phyloP scores from a whole-genome alignment of 2,329 filamentous ascomycete genomes.

The Cladophialophora bantiana region DNA sequence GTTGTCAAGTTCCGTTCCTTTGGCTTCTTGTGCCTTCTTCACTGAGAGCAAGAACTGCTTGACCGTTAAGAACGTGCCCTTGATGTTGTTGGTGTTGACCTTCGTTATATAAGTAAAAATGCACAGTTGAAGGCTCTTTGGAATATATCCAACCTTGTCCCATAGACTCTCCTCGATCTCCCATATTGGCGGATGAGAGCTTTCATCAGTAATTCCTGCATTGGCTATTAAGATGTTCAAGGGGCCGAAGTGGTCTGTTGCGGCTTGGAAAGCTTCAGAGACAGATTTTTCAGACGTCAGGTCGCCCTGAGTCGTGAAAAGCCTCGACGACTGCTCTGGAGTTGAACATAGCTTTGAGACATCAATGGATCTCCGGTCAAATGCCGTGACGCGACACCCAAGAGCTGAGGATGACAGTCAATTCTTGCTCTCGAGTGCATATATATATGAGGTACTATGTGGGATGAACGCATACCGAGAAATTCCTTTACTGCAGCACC shows the following conservation, averaged over 20 bases:
- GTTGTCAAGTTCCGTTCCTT: conserved; percentile 54
- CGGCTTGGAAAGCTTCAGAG: conserved; percentile 47
- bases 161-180: conserved; percentile 59
- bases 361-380: conserved; percentile 54
- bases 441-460: background rate
- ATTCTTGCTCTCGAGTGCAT: background rate
- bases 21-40: conserved; percentile 48
- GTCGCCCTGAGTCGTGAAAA: conserved; percentile 56
- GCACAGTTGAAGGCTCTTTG: background rate
- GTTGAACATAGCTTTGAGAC: conserved; percentile 40
- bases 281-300: conserved; percentile 57
- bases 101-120: background rate
- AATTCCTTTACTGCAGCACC: conserved; percentile 60
- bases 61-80: conserved; percentile 62
- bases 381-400: conserved; percentile 63
- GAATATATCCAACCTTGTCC: conserved; percentile 51
- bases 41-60: conserved; percentile 61
- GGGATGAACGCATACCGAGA: conserved; percentile 50
- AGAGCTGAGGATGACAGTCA: conserved; percentile 49
- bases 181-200: conserved; percentile 59
- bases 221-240: conserved; percentile 62
- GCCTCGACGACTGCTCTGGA: conserved; percentile 44
- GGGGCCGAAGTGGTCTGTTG: conserved; percentile 53
- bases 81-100: conserved; percentile 57
- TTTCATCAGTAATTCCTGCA: conserved; percentile 60